A percentile compares a stretch with the other conserved stretches of the same genome.
Evolutionary conservation across 371 early-diverging fungal genomes (phyloP).

Genomic region (Pancytospora epiphaga): DNA sequence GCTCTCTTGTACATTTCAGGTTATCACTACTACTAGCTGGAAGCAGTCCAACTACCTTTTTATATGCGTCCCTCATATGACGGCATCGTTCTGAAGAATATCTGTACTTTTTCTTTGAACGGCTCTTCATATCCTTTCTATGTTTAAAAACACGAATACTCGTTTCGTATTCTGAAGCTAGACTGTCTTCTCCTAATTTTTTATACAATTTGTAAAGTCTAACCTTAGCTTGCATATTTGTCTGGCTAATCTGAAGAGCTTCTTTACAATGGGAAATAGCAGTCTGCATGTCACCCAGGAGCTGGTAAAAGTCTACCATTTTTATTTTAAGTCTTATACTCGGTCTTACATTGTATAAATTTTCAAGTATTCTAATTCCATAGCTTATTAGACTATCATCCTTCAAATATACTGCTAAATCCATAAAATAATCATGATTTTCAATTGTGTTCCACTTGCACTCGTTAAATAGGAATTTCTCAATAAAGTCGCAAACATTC

Average conservation of each 20-base stretch:
- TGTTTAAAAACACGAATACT: constrained; percentile 38
- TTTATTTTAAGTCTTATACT: not conserved
- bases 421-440: not conserved
- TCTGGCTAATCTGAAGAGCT: constrained; percentile 39
- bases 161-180: constrained; percentile 52
- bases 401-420: not conserved
- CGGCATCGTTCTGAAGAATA: constrained; percentile 37
- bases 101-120: constrained; percentile 11
- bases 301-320: constrained; percentile 20
- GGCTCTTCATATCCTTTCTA: constrained; percentile 33
- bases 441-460: not conserved
- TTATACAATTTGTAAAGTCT: constrained; percentile 54
- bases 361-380: not conserved
- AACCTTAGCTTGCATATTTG: constrained; percentile 39
- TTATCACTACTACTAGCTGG: not conserved
- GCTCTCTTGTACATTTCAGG: not conserved
- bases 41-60: not conserved
- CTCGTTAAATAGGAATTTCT: not conserved
- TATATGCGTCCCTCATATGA: constrained; percentile 22
- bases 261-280: constrained; percentile 36
- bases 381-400: no score
- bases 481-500: no score
- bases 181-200: constrained; percentile 45
- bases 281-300: constrained; percentile 13
- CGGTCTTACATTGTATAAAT: not conserved